These are phyloP conservation scores for Venturia asperata DNA, from an alignment of 2,329 filamentous ascomycete species.

Conservation along the genomic window DNA sequence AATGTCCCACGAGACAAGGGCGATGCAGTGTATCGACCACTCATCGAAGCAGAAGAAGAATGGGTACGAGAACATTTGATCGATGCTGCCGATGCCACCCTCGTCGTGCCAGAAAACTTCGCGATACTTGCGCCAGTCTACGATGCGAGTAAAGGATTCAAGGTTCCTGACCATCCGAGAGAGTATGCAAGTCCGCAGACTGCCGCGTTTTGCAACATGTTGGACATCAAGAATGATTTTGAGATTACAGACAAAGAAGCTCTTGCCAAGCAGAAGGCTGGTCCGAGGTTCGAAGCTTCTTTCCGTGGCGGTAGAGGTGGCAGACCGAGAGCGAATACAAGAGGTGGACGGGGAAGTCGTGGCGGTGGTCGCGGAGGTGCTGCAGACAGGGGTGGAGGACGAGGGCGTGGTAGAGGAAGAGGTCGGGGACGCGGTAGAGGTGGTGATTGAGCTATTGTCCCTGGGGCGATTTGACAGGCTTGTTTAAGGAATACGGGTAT, in stretches of 20 bases:
- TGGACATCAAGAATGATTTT: constrained; percentile 72
- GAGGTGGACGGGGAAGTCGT: constrained; percentile 21
- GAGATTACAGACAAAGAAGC: constrained; percentile 66
- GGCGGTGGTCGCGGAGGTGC: constrained; percentile 23
- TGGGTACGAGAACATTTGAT: constrained; percentile 80
- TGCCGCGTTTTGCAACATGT: constrained; percentile 66
- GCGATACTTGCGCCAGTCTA: constrained; percentile 66
- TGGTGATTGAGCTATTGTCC: neutral
- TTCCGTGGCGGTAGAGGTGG: constrained; percentile 19
- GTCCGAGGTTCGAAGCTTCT: constrained; percentile 43
- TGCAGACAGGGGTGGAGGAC: constrained; percentile 24
- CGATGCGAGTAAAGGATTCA: constrained; percentile 44
- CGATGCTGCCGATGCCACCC: constrained; percentile 43
- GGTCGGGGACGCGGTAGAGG: constrained; percentile 13
- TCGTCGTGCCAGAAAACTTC: constrained; percentile 75
- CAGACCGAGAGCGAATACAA: constrained; percentile 16
- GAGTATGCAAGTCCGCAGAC: constrained; percentile 91
- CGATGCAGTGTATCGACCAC: constrained; percentile 57
- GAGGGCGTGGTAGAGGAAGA: constrained; percentile 24
- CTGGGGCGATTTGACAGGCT: neutral
- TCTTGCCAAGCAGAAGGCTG: constrained; percentile 48
- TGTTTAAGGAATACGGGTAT: neutral
- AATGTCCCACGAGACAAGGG: constrained; percentile 55
- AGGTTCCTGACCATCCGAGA: constrained; percentile 54
- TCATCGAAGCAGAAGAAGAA: constrained; percentile 61